phyloP scores from a whole-genome alignment of 2,329 filamentous ascomycete species.

The Microdochium nivale region DNA sequence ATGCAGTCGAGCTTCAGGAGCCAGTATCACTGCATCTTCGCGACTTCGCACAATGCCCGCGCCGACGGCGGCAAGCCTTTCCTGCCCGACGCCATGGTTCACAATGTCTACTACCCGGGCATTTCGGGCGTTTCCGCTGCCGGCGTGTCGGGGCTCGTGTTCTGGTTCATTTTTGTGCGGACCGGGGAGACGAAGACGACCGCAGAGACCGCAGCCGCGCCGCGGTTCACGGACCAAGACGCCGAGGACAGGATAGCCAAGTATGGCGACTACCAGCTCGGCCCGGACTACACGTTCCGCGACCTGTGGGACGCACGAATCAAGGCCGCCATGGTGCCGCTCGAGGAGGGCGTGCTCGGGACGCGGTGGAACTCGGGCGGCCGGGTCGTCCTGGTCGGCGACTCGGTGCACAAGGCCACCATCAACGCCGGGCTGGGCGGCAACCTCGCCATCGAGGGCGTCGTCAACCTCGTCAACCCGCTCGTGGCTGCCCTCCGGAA shows the following conservation, averaged over 20 bases:
- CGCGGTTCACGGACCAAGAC: slow-evolving; percentile 6
- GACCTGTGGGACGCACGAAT: slow-evolving; percentile 8
- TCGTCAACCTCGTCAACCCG: slow-evolving; percentile 8
- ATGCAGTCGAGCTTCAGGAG: slow-evolving; percentile 5
- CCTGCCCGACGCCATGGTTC: slow-evolving; percentile 4
- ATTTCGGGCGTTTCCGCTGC: slow-evolving; percentile 6
- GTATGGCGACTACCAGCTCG: slow-evolving; percentile 2
- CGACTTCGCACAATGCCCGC: slow-evolving; percentile 5
- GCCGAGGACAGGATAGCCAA: slow-evolving; percentile 7
- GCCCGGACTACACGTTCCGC: slow-evolving; percentile 6
- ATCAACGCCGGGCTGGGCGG: slow-evolving; percentile 9
- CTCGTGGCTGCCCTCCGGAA: slow-evolving; percentile 4
- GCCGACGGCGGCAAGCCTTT: background rate
- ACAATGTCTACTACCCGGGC: slow-evolving; percentile 6
- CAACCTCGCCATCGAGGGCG: slow-evolving; percentile 9
- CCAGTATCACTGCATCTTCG: slow-evolving; percentile 8
- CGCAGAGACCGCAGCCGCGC: slow-evolving; percentile 3
- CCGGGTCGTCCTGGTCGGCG: slow-evolving; percentile 9
- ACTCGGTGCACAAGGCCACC: slow-evolving; percentile 8
- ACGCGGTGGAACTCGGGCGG: slow-evolving; percentile 9
- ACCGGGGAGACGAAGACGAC: slow-evolving; percentile 2
- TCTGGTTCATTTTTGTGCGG: slow-evolving; percentile 12
- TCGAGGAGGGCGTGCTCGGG: slow-evolving; percentile 11
- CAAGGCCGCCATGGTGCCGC: slow-evolving; percentile 8
- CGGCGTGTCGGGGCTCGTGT: slow-evolving; percentile 1